phyloP scores from a whole-genome alignment of 2,329 filamentous ascomycete species.

The Aureobasidium sp. region DNA sequence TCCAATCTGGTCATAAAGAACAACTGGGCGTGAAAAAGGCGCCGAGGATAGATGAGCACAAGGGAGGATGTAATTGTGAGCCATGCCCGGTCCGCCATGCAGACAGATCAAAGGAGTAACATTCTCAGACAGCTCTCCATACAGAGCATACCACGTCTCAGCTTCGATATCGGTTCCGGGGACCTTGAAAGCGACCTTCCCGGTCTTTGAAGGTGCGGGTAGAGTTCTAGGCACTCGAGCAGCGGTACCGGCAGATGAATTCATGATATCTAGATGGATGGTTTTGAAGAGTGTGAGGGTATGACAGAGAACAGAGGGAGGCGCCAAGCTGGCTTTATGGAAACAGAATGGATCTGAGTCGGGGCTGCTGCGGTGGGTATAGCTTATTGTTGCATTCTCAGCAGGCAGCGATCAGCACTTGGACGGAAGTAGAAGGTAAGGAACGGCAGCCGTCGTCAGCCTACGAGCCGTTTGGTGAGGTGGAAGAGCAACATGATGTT shows the following conservation, averaged over 20 bases:
- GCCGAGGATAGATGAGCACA: slow-evolving; percentile 30
- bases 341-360: not conserved
- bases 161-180: slow-evolving; percentile 26
- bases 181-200: slow-evolving; percentile 26
- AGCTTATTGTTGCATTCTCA: not conserved
- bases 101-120: slow-evolving; percentile 29
- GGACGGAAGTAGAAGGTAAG: slow-evolving; percentile 10
- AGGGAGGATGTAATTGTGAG: slow-evolving; percentile 28
- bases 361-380: too few species aligned
- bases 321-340: not conserved
- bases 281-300: not conserved
- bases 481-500: not conserved
- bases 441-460: slow-evolving; percentile 2
- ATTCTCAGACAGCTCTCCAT: slow-evolving; percentile 26
- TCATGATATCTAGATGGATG: slow-evolving; percentile 7
- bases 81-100: slow-evolving; percentile 41
- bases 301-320: not conserved
- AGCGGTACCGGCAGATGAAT: not conserved
- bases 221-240: slow-evolving; percentile 20
- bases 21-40: slow-evolving; percentile 34
- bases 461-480: not conserved
- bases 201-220: slow-evolving; percentile 21
- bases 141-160: slow-evolving; percentile 33
- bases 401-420: slow-evolving; percentile 10
- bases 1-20: slow-evolving; percentile 49